Conservation (phyloP, 2,329 filamentous ascomycete genomes). For the Pyrenochaeta sp. region DNA sequence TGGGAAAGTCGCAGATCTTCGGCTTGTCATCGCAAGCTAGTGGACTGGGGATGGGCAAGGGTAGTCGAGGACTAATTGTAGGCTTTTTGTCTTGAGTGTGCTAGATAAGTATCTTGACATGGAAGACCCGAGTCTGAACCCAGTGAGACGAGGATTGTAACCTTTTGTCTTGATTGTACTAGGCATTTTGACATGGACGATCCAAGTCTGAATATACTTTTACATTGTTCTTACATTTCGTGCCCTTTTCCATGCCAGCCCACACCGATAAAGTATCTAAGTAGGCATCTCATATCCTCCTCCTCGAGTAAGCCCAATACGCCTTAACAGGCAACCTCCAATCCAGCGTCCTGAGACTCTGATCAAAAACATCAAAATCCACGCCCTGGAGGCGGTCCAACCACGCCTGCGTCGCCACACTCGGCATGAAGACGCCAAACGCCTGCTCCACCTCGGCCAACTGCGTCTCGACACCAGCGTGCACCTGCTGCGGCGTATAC, state of each 20-base stretch:
- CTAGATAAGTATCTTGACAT: too few species aligned
- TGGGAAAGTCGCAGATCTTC: too few species aligned
- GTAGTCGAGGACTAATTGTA: too few species aligned
- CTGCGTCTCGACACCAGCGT: conserved; percentile 46
- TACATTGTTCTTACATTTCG: not conserved
- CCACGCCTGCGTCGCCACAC: conserved; percentile 79
- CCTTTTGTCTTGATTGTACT: too few species aligned
- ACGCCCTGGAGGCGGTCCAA: conserved; percentile 76
- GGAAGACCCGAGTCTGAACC: too few species aligned
- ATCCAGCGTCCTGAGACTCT: conserved; percentile 67
- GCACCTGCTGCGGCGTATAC: conserved; percentile 53
- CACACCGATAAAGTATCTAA: too few species aligned
- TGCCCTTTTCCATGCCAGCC: not conserved
- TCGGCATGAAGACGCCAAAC: conserved; percentile 83
- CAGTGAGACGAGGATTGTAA: too few species aligned
- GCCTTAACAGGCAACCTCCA: conserved; percentile 89
- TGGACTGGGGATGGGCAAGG: too few species aligned
- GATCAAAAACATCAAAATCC: conserved; percentile 83
- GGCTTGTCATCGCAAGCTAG: too few species aligned
- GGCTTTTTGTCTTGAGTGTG: too few species aligned
- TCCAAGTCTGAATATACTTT: too few species aligned
- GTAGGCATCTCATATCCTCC: conserved; percentile 55
- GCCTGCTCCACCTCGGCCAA: conserved; percentile 67
- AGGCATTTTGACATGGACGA: too few species aligned
- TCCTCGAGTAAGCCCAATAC: conserved; percentile 66